Evolutionary conservation across 2,329 filamentous ascomycete genomes (phyloP), one percentile per base, ranked within the genome.

Genomic region (Aspergillus uvarum): DNA sequence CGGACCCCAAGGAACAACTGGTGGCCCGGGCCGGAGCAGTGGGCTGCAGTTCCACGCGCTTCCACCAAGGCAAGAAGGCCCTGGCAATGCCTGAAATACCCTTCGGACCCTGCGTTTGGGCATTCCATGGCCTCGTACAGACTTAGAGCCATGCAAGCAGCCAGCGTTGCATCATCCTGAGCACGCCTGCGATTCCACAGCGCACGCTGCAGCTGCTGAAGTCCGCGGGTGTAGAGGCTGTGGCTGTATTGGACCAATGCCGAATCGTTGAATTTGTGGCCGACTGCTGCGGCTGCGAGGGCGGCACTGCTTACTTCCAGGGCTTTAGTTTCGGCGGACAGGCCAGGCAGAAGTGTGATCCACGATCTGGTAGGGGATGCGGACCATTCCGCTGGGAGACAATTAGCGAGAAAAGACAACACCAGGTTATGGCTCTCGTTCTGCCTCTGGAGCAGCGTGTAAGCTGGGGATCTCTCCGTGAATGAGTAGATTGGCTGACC

Each of bases 81-180:
- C 12, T 67, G 64, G 21, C 69, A 68, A 51, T 77, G 75, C 31
- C 65, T 70, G 8, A 70, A 59, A 64, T 73, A 76, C 3, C 67
- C 75, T 3, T 65, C 54, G 10, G 65, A 59, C n/a, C 65, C 70
- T 14, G 65, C 56, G 38, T 63, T 65, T 0, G 76, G 75, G 60
- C 76, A 78, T 63, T 77, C 74, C 32, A 70, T 61, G 10, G 73
- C 58, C 56, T 74, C 72, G 55, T 78, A 78, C 47, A 76, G 66
- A 19, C 69, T 66, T 1, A 77, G 59, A 7, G 72, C 66, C 68
- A 77, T 67, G 56, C 75, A 77, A 7, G 74, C 71, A 19, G 74
- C 73, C 7, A 77, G 66, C 0, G 72, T 74, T 47, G 75, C 73
- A 53, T 78, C 71, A 29, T 69, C 68, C 55, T 70, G 70, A 68